phyloP scores from a whole-genome alignment of 73 alveolate genomes.

The Diophrys appendiculata region DNA sequence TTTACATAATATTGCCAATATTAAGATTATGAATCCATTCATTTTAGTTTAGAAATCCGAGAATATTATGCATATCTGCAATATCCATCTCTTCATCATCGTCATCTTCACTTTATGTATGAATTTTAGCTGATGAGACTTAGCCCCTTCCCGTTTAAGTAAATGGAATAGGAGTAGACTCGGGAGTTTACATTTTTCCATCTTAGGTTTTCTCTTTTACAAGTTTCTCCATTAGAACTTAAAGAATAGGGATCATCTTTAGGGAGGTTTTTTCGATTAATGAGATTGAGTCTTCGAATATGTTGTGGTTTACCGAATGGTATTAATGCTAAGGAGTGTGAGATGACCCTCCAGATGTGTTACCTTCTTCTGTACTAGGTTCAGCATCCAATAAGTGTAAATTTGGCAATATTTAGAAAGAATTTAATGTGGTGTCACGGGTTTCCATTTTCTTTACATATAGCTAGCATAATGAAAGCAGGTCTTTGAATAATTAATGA shows the following conservation, averaged over 20 bases:
- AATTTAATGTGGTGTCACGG: neutral
- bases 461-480: constrained; percentile 30
- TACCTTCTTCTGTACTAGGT: neutral
- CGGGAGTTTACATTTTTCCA: too few species aligned
- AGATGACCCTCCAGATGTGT: neutral
- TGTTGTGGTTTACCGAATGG: constrained; percentile 12
- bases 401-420: neutral
- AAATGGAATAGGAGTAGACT: too few species aligned
- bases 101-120: neutral
- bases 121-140: too few species aligned
- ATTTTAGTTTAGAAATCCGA: constrained; percentile 55
- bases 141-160: too few species aligned
- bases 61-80: constrained; percentile 54
- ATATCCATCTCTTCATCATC: neutral
- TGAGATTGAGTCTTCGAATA: neutral
- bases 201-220: constrained; percentile 40
- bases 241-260: constrained; percentile 25
- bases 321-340: neutral
- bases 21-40: constrained; percentile 82
- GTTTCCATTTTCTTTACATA: constrained; percentile 33
- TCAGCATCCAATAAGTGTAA: constrained; percentile 7
- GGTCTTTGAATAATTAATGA: constrained; percentile 55
- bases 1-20: constrained; percentile 84
- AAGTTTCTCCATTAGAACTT: constrained; percentile 13
- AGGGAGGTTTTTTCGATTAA: constrained; percentile 40